Evolutionary conservation across 768 basidiomycete genomes (phyloP).

Genomic region (Punctularia strigosozonata): DNA sequence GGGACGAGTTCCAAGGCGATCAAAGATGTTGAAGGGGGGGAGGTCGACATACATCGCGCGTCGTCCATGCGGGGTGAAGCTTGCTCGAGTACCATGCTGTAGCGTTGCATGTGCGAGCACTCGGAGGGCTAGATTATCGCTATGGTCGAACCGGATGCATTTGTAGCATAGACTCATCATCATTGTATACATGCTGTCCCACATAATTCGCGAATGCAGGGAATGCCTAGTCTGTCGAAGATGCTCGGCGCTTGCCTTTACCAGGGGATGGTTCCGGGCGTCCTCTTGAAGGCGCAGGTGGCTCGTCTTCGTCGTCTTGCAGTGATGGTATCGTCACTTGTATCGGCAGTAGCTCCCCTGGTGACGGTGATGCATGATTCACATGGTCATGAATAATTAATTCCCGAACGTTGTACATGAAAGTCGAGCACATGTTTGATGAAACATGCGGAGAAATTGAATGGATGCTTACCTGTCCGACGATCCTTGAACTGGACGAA

Average conservation of each 20-base stretch:
- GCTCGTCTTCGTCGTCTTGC: slow-evolving; percentile 48
- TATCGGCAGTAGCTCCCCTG: slow-evolving; percentile 52
- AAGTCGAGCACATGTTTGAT: slow-evolving; percentile 4
- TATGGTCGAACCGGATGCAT: too few relatives aligned
- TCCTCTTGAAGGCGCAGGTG: slow-evolving; percentile 12
- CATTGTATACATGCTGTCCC: too few relatives aligned
- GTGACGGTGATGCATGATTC: neutral
- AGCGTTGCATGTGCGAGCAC: too few relatives aligned
- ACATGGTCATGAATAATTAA: neutral
- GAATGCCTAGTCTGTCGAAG: too few relatives aligned
- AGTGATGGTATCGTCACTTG: slow-evolving; percentile 45
- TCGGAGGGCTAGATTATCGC: too few relatives aligned
- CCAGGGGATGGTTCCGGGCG: slow-evolving; percentile 23
- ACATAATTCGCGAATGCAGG: too few relatives aligned
- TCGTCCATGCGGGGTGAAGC: too few relatives aligned
- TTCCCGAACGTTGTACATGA: neutral
- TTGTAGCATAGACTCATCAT: too few relatives aligned
- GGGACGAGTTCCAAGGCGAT: too few relatives aligned
- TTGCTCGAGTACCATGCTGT: too few relatives aligned
- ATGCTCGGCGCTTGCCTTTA: slow-evolving; percentile 60
- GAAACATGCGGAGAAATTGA: neutral
- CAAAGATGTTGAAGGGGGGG: too few relatives aligned
- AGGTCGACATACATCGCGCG: too few relatives aligned
- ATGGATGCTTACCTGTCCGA: slow-evolving; percentile 37
- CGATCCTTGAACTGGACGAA: slow-evolving; percentile 55